These are phyloP conservation scores for Retiboletus flavoniger DNA, from an alignment of 1,284 basidiomycete species.

Conservation along the genomic window DNA sequence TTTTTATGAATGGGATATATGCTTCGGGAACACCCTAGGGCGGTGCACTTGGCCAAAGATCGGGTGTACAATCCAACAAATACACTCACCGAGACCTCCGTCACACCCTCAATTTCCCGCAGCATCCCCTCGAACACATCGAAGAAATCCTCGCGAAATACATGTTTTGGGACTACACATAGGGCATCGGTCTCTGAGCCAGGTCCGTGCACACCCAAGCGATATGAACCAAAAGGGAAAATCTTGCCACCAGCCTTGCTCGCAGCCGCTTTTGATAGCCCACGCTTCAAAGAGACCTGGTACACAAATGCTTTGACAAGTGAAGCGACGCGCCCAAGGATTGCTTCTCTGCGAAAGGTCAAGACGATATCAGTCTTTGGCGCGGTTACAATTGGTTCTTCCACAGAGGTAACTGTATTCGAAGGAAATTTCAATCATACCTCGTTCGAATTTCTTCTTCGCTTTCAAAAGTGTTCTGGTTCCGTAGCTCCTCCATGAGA, in stretches of 20 bases:
- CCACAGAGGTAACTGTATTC: slow-evolving; percentile 5
- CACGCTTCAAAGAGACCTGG: slow-evolving; percentile 74
- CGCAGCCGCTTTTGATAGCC: slow-evolving; percentile 86
- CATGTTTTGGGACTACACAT: slow-evolving; percentile 95
- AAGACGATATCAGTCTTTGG: slow-evolving; percentile 22
- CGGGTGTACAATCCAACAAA: background rate
- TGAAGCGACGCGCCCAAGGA: slow-evolving; percentile 86
- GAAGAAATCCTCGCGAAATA: slow-evolving; percentile 96
- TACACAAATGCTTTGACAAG: slow-evolving; percentile 95
- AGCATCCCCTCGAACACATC: slow-evolving; percentile 90
- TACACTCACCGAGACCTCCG: slow-evolving; percentile 82
- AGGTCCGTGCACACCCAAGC: slow-evolving; percentile 94
- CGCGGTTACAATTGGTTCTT: slow-evolving; percentile 7
- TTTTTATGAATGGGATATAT: slow-evolving; percentile 93
- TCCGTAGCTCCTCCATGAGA: slow-evolving; percentile 85
- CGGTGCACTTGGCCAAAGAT: slow-evolving; percentile 4
- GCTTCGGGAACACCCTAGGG: slow-evolving; percentile 90
- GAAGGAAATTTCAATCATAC: slow-evolving; percentile 37
- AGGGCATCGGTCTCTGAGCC: slow-evolving; percentile 98
- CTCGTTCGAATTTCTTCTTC: slow-evolving; percentile 87
- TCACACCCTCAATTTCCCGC: slow-evolving; percentile 79
- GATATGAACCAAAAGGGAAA: slow-evolving; percentile 97
- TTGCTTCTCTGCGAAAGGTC: slow-evolving; percentile 74
- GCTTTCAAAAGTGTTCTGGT: slow-evolving; percentile 87
- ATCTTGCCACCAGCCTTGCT: slow-evolving; percentile 93